A percentile compares a stretch with the other conserved stretches of the same genome.
Evolutionary conservation across 805 yeast species (phyloP).

Genomic region (Dipodascopsis uninucleata): DNA sequence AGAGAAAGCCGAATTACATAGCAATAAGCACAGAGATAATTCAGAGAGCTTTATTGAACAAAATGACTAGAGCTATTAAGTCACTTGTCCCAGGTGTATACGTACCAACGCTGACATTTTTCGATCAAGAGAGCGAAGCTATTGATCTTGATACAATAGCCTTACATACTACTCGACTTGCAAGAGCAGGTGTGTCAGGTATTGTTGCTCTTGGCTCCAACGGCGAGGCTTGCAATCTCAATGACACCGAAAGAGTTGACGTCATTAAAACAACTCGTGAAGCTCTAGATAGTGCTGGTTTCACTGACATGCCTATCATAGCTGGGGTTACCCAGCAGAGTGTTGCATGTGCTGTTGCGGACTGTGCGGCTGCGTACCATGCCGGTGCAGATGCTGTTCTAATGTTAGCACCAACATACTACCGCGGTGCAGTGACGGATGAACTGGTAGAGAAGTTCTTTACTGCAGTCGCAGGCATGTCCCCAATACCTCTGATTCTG

Average conservation of each 20-base stretch:
- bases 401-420: constrained; percentile 46
- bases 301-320: constrained; percentile 41
- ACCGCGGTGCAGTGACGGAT: constrained; percentile 44
- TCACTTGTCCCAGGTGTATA: constrained; percentile 1
- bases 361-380: constrained; percentile 28
- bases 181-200: constrained; percentile 46
- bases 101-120: constrained; percentile 5
- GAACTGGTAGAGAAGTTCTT: constrained; percentile 46
- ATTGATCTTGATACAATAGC: constrained; percentile 46
- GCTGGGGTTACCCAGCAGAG: constrained; percentile 50
- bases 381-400: constrained; percentile 33
- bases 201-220: constrained; percentile 50
- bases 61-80: no score
- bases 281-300: constrained; percentile 37
- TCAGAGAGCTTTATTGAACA: no score
- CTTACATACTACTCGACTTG: constrained; percentile 43
- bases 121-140: neutral
- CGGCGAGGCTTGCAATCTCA: constrained; percentile 51
- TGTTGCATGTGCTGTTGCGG: constrained; percentile 42
- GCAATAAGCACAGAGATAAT: no score
- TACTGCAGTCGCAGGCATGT: constrained; percentile 42
- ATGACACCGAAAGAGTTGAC: constrained; percentile 42
- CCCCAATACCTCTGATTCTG: constrained; percentile 43
- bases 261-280: constrained; percentile 31
- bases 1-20: no score